These are phyloP conservation scores for Verticillium longisporum DNA, from an alignment of 2,329 filamentous ascomycete genomes.

Conservation along the genomic window DNA sequence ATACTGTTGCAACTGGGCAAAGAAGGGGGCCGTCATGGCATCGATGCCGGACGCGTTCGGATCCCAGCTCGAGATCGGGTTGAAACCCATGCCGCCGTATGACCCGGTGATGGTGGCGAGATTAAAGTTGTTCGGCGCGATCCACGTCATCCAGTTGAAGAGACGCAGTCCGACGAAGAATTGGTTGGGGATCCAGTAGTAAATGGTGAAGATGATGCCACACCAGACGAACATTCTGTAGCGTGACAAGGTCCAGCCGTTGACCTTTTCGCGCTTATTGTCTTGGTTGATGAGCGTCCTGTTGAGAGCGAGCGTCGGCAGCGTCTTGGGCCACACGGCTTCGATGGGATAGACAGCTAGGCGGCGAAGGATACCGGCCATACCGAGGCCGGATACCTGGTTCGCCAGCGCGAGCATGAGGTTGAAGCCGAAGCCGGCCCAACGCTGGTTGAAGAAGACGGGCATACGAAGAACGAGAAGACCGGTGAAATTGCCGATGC, in stretches of 20 bases:
- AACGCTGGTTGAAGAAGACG: slow-evolving; percentile 23
- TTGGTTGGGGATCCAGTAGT: slow-evolving; percentile 40
- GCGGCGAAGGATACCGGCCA: slow-evolving; percentile 24
- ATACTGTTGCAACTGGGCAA: slow-evolving; percentile 26
- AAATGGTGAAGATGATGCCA: slow-evolving; percentile 31
- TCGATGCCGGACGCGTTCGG: slow-evolving; percentile 28
- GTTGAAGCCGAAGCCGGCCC: slow-evolving; percentile 21
- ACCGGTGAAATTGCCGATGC: slow-evolving; percentile 18
- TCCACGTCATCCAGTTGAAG: slow-evolving; percentile 46
- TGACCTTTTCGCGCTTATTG: slow-evolving; percentile 22
- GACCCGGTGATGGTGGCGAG: slow-evolving; percentile 36
- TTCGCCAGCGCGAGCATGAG: slow-evolving; percentile 22
- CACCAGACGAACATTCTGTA: slow-evolving; percentile 35
- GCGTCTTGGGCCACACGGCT: slow-evolving; percentile 23
- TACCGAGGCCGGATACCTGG: slow-evolving; percentile 24
- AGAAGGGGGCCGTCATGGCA: slow-evolving; percentile 31
- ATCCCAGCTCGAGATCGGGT: slow-evolving; percentile 43
- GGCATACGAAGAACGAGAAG: slow-evolving; percentile 20
- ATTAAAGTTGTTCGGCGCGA: slow-evolving; percentile 35
- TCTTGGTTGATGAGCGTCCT: slow-evolving; percentile 24
- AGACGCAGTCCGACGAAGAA: slow-evolving; percentile 34
- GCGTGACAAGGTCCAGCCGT: slow-evolving; percentile 37
- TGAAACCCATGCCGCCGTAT: slow-evolving; percentile 35
- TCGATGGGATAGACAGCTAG: slow-evolving; percentile 27
- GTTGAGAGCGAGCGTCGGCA: slow-evolving; percentile 27